Evolutionary conservation across 768 basidiomycete species (phyloP), one percentile per base, ranked within the genome.

Genomic region (Phlebiopsis flavidoalba): DNA sequence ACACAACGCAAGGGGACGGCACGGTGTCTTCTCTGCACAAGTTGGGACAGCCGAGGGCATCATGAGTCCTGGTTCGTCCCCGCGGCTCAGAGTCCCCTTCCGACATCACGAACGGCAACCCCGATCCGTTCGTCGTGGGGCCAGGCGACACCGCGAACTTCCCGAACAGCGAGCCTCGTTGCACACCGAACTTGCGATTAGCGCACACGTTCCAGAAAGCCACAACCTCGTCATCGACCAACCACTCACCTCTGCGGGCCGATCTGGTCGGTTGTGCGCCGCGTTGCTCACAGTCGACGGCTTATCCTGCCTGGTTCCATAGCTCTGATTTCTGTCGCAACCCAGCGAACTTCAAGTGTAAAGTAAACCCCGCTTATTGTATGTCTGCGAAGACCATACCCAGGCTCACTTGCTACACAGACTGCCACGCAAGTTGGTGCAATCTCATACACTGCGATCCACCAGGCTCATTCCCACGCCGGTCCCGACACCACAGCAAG

Each of bases 341-440:
- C 67, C 80, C 85, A 17, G 73, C 67, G 21, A 88, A 85, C 73
- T 89, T 83, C 69, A 65, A 60, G 15, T 60, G 80, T 81, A 65
- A n/a, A 24, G 62, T 62, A 12, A n/a, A n/a, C 26, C 19, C 15
- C 17, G 43, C 37, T 3, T 24, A n/a, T n/a, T n/a, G 58, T 8
- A 49, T 59, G 14, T 56, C 15, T 58, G 52, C 55, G 22, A 53
- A 8, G 12, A n/a, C n/a, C n/a, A n/a, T n/a, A n/a, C 40, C 21
- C 4, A 37, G 21, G 17, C 55, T 46, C 60, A 37, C 58, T 62
- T 26, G 46, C 58, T 36, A 19, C 57, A 5, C 64, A 86, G 83
- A 73, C 65, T n/a, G n/a, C n/a, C n/a, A 83, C 84, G 11, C 72
- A 80, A 68, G n/a, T n/a, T 85, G 83, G 83, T n/a, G 72, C 76